Conservation (phyloP, 371 early-diverging fungal genomes). For the Syncephalastrum monosporum region DNA sequence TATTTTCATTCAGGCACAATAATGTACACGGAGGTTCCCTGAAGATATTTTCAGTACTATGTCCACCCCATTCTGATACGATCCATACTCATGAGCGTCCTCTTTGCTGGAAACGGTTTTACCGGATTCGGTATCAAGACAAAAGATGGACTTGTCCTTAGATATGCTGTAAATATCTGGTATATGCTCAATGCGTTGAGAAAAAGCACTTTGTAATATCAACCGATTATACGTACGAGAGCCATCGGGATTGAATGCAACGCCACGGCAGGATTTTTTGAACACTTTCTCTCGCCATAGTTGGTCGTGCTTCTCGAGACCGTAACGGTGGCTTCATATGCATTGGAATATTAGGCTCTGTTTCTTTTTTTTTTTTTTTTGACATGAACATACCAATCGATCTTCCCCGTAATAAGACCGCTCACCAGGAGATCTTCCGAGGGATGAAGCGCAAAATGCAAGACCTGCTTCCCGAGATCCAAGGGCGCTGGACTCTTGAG, state of each 20-base stretch:
- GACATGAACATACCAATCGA: slow-evolving; percentile 58
- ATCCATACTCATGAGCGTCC: slow-evolving; percentile 73
- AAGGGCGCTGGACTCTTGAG: too few species aligned
- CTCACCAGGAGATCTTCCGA: slow-evolving; percentile 65
- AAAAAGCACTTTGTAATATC: too few species aligned
- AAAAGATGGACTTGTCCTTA: slow-evolving; percentile 75
- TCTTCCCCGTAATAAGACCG: slow-evolving; percentile 75
- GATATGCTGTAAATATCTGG: slow-evolving; percentile 71
- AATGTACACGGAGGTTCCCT: slow-evolving; percentile 77
- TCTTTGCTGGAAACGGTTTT: slow-evolving; percentile 55
- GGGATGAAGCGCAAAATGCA: slow-evolving; percentile 79
- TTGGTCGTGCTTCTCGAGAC: slow-evolving; percentile 50
- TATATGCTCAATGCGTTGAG: background rate
- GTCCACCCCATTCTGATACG: background rate
- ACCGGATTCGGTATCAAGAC: slow-evolving; percentile 71
- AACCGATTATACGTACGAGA: slow-evolving; percentile 29
- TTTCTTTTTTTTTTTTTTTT: too few species aligned
- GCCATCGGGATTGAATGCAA: slow-evolving; percentile 77
- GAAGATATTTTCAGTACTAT: background rate
- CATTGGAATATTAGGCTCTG: background rate
- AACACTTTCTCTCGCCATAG: slow-evolving; percentile 64
- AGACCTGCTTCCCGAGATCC: slow-evolving; percentile 12
- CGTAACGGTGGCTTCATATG: slow-evolving; percentile 11
- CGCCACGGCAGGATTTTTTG: slow-evolving; percentile 81
- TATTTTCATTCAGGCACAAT: slow-evolving; percentile 60